Evolutionary conservation across 2,329 filamentous ascomycete genomes (phyloP), one percentile per base, ranked within the genome.

Genomic region (Chrysoporthe puriensis): DNA sequence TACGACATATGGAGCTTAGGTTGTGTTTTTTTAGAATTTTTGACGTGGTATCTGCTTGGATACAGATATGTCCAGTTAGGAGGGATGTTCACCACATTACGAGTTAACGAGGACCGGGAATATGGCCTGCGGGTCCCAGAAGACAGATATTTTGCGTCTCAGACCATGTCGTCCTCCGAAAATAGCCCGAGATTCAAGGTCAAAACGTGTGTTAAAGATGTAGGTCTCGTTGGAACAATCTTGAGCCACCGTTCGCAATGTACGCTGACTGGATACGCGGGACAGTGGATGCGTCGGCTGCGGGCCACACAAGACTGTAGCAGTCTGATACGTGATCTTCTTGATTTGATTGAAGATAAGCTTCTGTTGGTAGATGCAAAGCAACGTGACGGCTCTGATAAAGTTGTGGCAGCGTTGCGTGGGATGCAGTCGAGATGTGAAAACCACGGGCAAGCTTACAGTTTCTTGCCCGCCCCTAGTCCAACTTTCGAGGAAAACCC

Each of bases 11-110:
- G 48, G 48, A 52, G 48, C 48, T 13, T 52, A 13, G 48, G 48
- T 13, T 52, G 48, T 21, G 48, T 52, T 11, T 13, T 52, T 13
- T 21, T 52, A 13, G 48, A 52, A 11, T 52, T 52, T n/a, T 13
- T 52, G n/a, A 26, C 48, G 48, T 52, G 48, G 48, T 52, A 52
- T 21, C 48, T 52, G 48, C 48, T 52, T n/a, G 48, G 21, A 9
- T 11, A n/a, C 8, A 4, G 14, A 21, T 9, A 52, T 2, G 48
- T 52, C 21, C 8, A 26, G 2, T 4, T 21, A 4, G 21, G 6
- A 21, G 21, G 21, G 21, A 21, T 21, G 9, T 52, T 52, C 48
- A 13, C 48, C n/a, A 52, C 8, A 9, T 21, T 52, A 4, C 48
- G 48, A 11, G n/a, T 26, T 18, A 5, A 4, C 9, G 48, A 52